These are phyloP conservation scores for Tolypocladium amazonense DNA, from an alignment of 2,329 filamentous ascomycete genomes.

Conservation along the genomic window DNA sequence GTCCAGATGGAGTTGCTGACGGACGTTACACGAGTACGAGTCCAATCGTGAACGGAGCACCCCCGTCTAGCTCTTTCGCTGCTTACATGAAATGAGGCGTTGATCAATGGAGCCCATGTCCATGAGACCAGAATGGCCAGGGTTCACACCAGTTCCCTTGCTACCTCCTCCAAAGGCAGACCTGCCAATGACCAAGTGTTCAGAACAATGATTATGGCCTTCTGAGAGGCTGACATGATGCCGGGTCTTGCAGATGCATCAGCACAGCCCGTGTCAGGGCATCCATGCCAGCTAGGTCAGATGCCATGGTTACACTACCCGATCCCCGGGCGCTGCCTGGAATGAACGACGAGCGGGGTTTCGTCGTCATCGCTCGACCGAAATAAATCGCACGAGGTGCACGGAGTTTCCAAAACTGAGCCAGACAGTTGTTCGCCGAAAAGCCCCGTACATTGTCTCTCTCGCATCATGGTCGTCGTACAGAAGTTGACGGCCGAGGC, in stretches of 20 bases:
- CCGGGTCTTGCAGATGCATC: background rate
- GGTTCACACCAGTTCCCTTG: no score
- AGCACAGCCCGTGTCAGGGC: background rate
- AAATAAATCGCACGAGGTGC: background rate
- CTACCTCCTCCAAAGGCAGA: no score
- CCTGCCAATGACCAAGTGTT: no score
- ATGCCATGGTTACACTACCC: background rate
- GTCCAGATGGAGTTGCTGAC: background rate
- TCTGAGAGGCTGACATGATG: no score
- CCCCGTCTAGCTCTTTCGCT: no score
- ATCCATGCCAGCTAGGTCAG: background rate
- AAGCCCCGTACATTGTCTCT: background rate
- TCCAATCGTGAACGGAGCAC: no score
- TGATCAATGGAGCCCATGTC: no score
- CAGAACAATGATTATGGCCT: no score
- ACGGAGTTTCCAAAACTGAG: background rate
- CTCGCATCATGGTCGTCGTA: background rate
- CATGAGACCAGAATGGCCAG: no score
- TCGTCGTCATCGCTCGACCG: background rate
- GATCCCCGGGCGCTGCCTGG: background rate
- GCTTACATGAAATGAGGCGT: no score
- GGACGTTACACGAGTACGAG: no score
- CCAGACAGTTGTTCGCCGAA: background rate
- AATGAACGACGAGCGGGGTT: background rate
- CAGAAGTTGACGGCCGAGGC: background rate